Evolutionary conservation across 1,284 basidiomycete species (phyloP).

Genomic region (Amylostereum chailletii): DNA sequence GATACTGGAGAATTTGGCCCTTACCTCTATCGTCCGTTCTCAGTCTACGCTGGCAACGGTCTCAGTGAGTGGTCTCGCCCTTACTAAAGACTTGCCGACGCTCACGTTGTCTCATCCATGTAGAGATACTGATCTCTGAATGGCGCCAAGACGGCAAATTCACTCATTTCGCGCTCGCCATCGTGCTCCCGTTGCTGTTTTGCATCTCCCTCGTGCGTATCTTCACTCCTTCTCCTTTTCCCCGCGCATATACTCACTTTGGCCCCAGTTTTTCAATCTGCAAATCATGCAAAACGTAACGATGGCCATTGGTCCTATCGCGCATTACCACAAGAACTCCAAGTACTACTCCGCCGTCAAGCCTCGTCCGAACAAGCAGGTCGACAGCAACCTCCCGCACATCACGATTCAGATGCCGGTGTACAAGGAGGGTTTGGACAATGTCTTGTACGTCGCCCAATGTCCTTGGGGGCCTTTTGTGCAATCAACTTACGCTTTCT

Average conservation of each 20-base stretch:
- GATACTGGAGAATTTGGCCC: background rate
- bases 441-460: conserved; percentile 23
- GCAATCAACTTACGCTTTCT: background rate
- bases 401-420: conserved; percentile 52
- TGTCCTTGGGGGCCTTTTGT: background rate
- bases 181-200: conserved; percentile 33
- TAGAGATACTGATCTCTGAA: conserved; percentile 31
- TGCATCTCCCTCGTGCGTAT: conserved; percentile 28
- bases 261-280: conserved; percentile 23
- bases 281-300: conserved; percentile 30
- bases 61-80: conserved; percentile 14
- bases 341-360: conserved; percentile 37
- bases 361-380: conserved; percentile 30
- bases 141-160: conserved; percentile 36
- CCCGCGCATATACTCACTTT: conserved; percentile 8
- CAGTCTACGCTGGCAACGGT: conserved; percentile 32
- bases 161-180: conserved; percentile 33
- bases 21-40: background rate
- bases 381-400: conserved; percentile 38
- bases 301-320: conserved; percentile 38
- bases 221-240: background rate
- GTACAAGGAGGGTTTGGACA: conserved; percentile 37
- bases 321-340: conserved; percentile 40
- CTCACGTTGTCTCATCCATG: background rate
- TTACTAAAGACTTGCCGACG: too few species aligned